Conservation (phyloP, 1,284 basidiomycete species). For the Phaffia rhodozyma region DNA sequence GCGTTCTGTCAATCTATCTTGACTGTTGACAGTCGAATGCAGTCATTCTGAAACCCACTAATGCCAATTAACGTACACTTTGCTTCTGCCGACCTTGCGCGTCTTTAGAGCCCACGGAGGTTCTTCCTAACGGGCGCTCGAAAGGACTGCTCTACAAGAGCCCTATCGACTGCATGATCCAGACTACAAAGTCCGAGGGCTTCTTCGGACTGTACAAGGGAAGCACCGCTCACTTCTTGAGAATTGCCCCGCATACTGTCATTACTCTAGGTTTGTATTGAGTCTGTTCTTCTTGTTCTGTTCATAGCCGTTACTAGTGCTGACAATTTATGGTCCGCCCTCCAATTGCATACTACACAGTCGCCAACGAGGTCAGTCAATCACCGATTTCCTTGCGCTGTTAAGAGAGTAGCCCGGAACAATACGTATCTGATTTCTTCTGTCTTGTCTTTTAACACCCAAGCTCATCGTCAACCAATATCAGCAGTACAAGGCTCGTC, state of each 20-base stretch:
- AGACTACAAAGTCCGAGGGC: slow-evolving; percentile 84
- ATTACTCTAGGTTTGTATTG: slow-evolving; percentile 6
- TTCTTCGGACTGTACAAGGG: slow-evolving; percentile 87
- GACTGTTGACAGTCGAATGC: neutral
- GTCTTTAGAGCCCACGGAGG: slow-evolving; percentile 51
- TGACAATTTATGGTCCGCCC: slow-evolving; percentile 23
- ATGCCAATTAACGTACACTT: neutral
- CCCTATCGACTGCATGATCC: slow-evolving; percentile 92
- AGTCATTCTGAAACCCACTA: neutral
- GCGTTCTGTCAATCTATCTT: slow-evolving; percentile 21
- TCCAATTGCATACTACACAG: slow-evolving; percentile 38
- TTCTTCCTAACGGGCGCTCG: slow-evolving; percentile 57
- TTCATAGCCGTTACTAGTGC: neutral
- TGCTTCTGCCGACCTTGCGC: neutral
- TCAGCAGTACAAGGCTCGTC: slow-evolving; percentile 19
- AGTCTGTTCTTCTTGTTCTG: neutral
- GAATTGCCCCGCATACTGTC: slow-evolving; percentile 71
- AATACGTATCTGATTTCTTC: neutral
- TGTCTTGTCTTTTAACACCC: neutral
- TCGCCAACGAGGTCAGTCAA: slow-evolving; percentile 53
- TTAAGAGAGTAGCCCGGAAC: too few relatives aligned
- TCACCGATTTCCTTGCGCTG: neutral
- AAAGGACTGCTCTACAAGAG: slow-evolving; percentile 74
- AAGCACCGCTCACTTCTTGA: slow-evolving; percentile 24
- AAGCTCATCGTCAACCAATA: slow-evolving; percentile 61